Conservation (phyloP, 2,329 filamentous ascomycete species). For the Ophiosphaerella korrae region DNA sequence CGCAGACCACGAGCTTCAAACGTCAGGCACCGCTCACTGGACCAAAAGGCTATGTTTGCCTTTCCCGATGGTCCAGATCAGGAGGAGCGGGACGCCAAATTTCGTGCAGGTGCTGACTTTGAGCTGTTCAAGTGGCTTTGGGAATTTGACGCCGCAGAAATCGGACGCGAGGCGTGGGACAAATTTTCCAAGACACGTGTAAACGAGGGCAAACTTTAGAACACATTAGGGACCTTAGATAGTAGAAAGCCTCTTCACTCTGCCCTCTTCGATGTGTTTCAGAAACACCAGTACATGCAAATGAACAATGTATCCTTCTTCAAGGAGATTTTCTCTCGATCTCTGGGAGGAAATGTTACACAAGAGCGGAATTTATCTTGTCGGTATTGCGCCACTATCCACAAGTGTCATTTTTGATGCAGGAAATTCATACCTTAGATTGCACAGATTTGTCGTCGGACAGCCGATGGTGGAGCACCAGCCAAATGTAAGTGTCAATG, state of each 20-base stretch:
- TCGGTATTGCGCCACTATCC: not conserved
- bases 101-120: constrained; percentile 1
- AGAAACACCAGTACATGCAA: not conserved
- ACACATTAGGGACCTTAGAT: not conserved
- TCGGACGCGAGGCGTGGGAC: constrained; percentile 1
- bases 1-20: not conserved
- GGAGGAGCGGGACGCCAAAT: not conserved
- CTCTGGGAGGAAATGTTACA: not conserved
- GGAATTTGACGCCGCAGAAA: not conserved
- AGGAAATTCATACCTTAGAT: not conserved
- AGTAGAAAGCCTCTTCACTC: not conserved
- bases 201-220: not conserved
- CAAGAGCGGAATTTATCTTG: not conserved
- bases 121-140: constrained; percentile 1
- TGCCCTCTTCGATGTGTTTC: not conserved
- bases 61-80: not conserved
- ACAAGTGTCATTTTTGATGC: not conserved
- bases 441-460: not conserved
- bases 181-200: not conserved
- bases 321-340: not conserved
- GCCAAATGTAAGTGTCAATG: not conserved
- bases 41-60: constrained; percentile 1
- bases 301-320: not conserved
- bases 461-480: not conserved
- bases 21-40: not conserved